These are phyloP conservation scores for Chaetomiaceae sp. DNA, from an alignment of 2,329 filamentous ascomycete genomes.

Conservation along the genomic window DNA sequence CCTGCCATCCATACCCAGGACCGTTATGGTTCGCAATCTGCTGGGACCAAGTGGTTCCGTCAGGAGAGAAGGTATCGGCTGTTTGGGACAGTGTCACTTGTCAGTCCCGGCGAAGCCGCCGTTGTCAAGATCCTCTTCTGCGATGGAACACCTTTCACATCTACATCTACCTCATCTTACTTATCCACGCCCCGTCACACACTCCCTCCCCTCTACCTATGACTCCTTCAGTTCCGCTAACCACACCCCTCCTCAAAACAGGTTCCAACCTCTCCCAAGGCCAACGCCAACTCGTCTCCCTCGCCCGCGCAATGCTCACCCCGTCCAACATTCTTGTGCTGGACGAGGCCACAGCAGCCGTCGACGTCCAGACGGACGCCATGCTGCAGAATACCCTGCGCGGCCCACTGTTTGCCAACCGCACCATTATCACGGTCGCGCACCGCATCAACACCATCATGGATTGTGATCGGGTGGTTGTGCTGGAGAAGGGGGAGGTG, in stretches of 20 bases:
- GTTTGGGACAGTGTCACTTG: not conserved
- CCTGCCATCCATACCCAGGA: not conserved
- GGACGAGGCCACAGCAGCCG: slow-evolving; percentile 86
- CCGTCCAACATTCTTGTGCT: slow-evolving; percentile 96
- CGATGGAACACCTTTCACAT: not conserved
- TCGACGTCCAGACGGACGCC: slow-evolving; percentile 65
- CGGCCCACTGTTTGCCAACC: slow-evolving; percentile 70
- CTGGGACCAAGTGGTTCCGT: slow-evolving; percentile 10
- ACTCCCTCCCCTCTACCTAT: not conserved
- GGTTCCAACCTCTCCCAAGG: slow-evolving; percentile 94
- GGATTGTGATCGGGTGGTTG: slow-evolving; percentile 81
- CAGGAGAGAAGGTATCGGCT: too few species aligned
- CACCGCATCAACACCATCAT: slow-evolving; percentile 98
- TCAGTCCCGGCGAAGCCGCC: not conserved
- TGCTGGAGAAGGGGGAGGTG: slow-evolving; percentile 85
- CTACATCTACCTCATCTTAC: not conserved
- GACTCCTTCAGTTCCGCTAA: too few species aligned
- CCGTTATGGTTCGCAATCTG: not conserved
- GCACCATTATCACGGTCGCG: slow-evolving; percentile 97
- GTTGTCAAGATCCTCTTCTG: not conserved
- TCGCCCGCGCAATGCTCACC: slow-evolving; percentile 88
- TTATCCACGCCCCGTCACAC: too few species aligned
- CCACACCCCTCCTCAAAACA: slow-evolving; percentile 32
- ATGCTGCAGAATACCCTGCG: slow-evolving; percentile 61
- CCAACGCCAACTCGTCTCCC: slow-evolving; percentile 87